Base-by-base conservation (phyloP, 2,329 filamentous ascomycete genomes). In the Cephalotrichum gorgonifer region DNA sequence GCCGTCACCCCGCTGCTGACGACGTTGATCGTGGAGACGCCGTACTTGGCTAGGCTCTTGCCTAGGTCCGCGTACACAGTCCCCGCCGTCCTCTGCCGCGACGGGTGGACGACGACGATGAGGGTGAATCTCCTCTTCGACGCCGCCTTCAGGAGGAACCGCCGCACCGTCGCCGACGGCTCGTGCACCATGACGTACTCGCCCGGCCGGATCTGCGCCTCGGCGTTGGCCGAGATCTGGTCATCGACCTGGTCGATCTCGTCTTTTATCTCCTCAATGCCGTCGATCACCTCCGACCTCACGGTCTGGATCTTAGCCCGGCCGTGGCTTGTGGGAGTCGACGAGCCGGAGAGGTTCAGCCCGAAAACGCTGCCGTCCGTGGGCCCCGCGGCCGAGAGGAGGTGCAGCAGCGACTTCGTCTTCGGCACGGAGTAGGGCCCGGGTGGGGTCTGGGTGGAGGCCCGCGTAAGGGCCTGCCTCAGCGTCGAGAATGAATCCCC, bases 221-320 rank as follows among this genome's bases (percentile, higher is more conserved):
- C 85, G 2, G 90, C 87, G 55, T 89, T 86, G 22, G 82, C 81
- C 2, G 91, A 87, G 57, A 98, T 94, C 65, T 95, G 89, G 60
- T 95, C 88, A 62, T 96, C 93, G 7, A 89, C 89, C 61, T 91
- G 86, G 55, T 86, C 85, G 50, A 98, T 83, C 68, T 98, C 93
- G 61, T 98, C 93, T 64, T 95, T 86, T 52, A 98, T 89, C 64
- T 98, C 93, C 58, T 88, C 83, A 58, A 98, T 96, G 39, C 90
- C 93, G 58, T 93, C 87, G 55, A 96, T 83, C 25, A 97, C 85
- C 65, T 97, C 93, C 14, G 88, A 88, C 52, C 89, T 86, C 51
- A 97, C 73, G 54, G 94, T 85, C 52, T 86, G 77, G 48, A 71
- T 64, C 52, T 73, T 52, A 22, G 51, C 52, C 9, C 43, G 47